Evolutionary conservation across 495 filamentous ascomycete genomes (phyloP), one percentile per base, ranked within the genome.

Genomic region (Penicillium atrosanguineum): DNA sequence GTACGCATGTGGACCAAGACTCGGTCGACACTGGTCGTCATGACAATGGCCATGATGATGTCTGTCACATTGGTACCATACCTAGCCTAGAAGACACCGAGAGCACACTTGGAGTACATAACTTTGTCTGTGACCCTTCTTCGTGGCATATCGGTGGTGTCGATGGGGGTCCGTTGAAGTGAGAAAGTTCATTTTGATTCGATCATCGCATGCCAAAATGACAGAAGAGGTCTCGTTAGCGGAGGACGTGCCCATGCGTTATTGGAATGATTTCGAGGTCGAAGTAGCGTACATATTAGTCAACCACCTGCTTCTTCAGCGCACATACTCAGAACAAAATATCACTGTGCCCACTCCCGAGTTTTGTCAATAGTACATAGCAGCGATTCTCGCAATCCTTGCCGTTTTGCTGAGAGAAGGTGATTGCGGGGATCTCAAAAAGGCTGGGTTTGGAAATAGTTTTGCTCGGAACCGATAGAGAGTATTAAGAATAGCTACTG

Each of bases 271-370:
- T 6, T 83, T 73, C 40, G 90, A 95, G 63, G 71, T 90, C 4
- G 72, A 85, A 1, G 83, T 94, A 79, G 76, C 78, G 0, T 36
- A 74, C 82, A 9, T 68, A n/a, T n/a, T 95, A 1, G 84, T 94
- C 3, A 77, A 77, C 3, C 88, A 95, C 66, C 75, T 95, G 8
- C 69, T 89, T n/a, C 72, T 72, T 1, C 89, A 95, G 59, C 86
- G 87, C 4, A 60, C 59, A 1, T 93, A 93, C 56, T n/a, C 60
- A 34, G 68, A 60, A 1, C 73, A 76, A 0, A 87, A 95, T 45
- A 92, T 95, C 63, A 88, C 89, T 3, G 83, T 95, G 8, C 56
- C 95, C 1, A 91, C 89, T 2, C 90, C 87, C 0, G 91, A 91
- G 58, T 65, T 85, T 7, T 86, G 87, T 9, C 90, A 95, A 60